These are phyloP conservation scores for Thozetella sp. DNA, from an alignment of 495 filamentous ascomycete species.

Conservation along the genomic window DNA sequence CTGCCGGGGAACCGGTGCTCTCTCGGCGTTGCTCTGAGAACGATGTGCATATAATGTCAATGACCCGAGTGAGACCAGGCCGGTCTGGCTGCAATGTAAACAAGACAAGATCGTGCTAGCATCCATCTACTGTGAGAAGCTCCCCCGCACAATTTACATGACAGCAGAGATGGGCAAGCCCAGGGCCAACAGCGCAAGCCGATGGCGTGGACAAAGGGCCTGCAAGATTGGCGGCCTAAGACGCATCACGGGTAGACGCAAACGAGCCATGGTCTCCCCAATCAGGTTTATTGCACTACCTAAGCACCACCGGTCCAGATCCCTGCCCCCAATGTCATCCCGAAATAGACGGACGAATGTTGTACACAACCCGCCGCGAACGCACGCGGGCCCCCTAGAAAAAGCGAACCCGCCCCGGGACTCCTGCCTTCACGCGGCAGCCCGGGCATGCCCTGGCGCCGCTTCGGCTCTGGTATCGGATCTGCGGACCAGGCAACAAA, in stretches of 20 bases:
- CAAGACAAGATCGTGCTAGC: too few relatives aligned
- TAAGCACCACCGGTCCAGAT: slow-evolving; percentile 1
- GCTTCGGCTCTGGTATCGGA: not conserved
- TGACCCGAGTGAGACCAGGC: too few relatives aligned
- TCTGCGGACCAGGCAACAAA: not conserved
- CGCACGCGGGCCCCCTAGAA: not conserved
- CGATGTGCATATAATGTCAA: too few relatives aligned
- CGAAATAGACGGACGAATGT: not conserved
- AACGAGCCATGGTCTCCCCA: not conserved
- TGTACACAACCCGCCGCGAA: slow-evolving; percentile 2
- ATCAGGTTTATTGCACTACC: slow-evolving; percentile 1
- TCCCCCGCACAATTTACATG: not conserved
- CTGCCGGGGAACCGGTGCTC: too few relatives aligned
- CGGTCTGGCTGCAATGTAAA: too few relatives aligned
- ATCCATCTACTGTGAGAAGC: too few relatives aligned
- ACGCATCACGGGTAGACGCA: not conserved
- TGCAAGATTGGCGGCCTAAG: not conserved
- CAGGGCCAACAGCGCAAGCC: too few relatives aligned
- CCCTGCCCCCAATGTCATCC: not conserved
- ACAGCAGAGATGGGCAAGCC: not conserved
- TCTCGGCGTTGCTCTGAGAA: too few relatives aligned
- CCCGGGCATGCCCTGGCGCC: not conserved
- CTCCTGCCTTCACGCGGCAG: not conserved
- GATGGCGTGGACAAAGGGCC: too few relatives aligned
- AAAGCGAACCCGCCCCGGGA: not conserved